Evolutionary conservation across 768 basidiomycete species (phyloP), one percentile per base, ranked within the genome.

Genomic region (Termitomyces sp.): DNA sequence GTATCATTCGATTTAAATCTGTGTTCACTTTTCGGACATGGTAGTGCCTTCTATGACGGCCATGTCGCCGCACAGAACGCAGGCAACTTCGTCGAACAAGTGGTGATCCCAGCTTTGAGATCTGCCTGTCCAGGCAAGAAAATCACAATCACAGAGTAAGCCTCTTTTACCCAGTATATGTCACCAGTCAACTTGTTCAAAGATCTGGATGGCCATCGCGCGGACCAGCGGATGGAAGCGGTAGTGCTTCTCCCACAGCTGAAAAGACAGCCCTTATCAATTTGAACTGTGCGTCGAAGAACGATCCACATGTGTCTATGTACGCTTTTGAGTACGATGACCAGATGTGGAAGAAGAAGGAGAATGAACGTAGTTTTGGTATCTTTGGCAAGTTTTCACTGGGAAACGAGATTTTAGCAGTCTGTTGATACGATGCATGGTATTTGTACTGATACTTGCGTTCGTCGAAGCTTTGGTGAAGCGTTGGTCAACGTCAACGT

Each of bases 201-300:
- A 62, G 64, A 56, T 53, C 62, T 3, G 62, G 64, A 24, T 64
- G 64, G 64, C 64, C 64, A 28, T 64, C 64, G 35, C 56, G 59
- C 28, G 61, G 63, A 24, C 43, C 52, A 36, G 28, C 53, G 2
- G 22, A 54, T 49, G 61, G 62, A 36, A 40, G 18, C 9, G 42
- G 48, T 6, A 38, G 14, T 22, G 45, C 59, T 20, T 60, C 59
- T 42, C 32, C 42, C 16, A 44, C 40, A 14, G 54, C 56, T 40
- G 57, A 64, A 47, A 43, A 51, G 20, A 26, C 18, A 7, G 59
- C 61, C n/a, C 54, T 64, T 10, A 35, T 30, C 2, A 63, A 47
- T 49, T 40, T 64, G 35, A 63, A 64, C 48, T 64, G 64, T 14
- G 59, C 57, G n/a, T 53, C 59, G 16, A 55, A 52, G 26, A 55